Evolutionary conservation across 768 basidiomycete species (phyloP).

Genomic region (Leccinum fibrillosum): DNA sequence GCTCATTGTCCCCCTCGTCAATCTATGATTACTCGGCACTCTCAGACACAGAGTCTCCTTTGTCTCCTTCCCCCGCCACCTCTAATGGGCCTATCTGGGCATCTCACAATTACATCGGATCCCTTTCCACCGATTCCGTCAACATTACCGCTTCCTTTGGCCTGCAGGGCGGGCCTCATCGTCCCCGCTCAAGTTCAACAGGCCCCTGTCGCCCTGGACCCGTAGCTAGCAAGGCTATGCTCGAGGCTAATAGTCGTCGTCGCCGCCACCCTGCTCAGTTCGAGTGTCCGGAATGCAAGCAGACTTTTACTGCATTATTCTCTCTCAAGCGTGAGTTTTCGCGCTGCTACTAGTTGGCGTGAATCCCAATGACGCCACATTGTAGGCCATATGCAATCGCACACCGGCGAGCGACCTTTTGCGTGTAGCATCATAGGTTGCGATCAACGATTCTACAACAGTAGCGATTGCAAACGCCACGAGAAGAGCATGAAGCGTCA

Average conservation of each 20-base stretch:
- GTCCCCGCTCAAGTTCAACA: conserved; percentile 17
- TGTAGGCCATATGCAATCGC: conserved; percentile 29
- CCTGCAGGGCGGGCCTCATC: conserved; percentile 7
- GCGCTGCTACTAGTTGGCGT: not conserved
- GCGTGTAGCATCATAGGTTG: conserved; percentile 25
- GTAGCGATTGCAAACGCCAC: conserved; percentile 33
- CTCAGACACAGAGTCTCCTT: conserved; percentile 22
- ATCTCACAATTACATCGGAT: not conserved
- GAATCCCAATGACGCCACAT: conserved; percentile 6
- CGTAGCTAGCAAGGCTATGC: conserved; percentile 33
- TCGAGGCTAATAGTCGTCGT: conserved; percentile 30
- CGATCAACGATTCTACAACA: conserved; percentile 28
- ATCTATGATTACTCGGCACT: conserved; percentile 3
- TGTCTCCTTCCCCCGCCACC: conserved; percentile 18
- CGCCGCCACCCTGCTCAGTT: conserved; percentile 27
- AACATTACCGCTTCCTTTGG: not conserved
- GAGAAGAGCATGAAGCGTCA: conserved; percentile 34
- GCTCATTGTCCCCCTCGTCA: conserved; percentile 24
- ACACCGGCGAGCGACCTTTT: conserved; percentile 27
- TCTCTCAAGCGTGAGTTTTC: conserved; percentile 30
- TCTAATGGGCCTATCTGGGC: conserved; percentile 11
- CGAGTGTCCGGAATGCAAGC: conserved; percentile 15
- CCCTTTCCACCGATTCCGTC: conserved; percentile 3
- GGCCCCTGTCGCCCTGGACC: conserved; percentile 10
- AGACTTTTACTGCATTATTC: conserved; percentile 30